These are phyloP conservation scores for Coemansia sp. DNA, from an alignment of 192 early-diverging fungal genomes.

Conservation along the genomic window DNA sequence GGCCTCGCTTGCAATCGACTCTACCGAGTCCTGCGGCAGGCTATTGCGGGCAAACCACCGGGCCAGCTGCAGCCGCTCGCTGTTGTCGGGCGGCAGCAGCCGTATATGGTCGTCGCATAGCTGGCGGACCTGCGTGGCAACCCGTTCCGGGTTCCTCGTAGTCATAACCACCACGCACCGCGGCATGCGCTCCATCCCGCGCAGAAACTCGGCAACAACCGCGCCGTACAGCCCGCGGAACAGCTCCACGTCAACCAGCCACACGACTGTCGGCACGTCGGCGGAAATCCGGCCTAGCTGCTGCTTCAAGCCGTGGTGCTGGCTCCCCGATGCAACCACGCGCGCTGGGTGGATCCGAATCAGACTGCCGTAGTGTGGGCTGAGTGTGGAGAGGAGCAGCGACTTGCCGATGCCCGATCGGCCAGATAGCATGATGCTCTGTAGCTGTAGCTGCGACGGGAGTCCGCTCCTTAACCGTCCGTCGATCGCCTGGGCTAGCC, in stretches of 20 bases:
- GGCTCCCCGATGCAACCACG: conserved; percentile 24
- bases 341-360: conserved; percentile 28
- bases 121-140: conserved; percentile 25
- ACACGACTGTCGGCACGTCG: conserved; percentile 15
- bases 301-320: conserved; percentile 25
- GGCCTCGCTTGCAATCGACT: conserved; percentile 4
- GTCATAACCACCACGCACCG: conserved; percentile 43
- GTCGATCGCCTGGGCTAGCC: conserved; percentile 20
- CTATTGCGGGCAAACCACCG: conserved; percentile 21
- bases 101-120: conserved; percentile 42
- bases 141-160: conserved; percentile 38
- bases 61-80: conserved; percentile 21
- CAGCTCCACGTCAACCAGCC: conserved; percentile 42
- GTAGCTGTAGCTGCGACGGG: conserved; percentile 9
- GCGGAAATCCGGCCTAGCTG: conserved; percentile 4
- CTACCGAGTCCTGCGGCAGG: not conserved
- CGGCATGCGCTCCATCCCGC: not conserved
- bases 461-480: conserved; percentile 11
- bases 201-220: conserved; percentile 25
- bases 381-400: conserved; percentile 23
- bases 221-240: conserved; percentile 28
- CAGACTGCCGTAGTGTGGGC: conserved; percentile 7
- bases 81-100: conserved; percentile 18
- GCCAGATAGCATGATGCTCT: conserved; percentile 42
- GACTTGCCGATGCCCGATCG: conserved; percentile 50